These are phyloP conservation scores for Paragyromitra xinjiangensis DNA, from an alignment of 495 filamentous ascomycete genomes.

Conservation along the genomic window DNA sequence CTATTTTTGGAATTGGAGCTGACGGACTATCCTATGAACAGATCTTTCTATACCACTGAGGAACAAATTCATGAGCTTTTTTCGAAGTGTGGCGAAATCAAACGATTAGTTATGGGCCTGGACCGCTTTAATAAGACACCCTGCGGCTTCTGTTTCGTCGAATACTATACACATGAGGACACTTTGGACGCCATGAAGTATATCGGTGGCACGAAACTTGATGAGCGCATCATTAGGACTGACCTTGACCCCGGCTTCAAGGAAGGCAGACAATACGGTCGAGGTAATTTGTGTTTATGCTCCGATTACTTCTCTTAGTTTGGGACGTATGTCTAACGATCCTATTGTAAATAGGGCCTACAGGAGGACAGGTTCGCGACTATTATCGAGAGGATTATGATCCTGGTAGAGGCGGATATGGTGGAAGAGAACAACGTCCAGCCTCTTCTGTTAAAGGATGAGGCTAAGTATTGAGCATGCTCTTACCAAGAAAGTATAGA, in stretches of 20 bases:
- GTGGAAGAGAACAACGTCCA: conserved; percentile 59
- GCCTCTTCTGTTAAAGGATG: conserved; percentile 38
- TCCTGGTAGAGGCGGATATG: conserved; percentile 88
- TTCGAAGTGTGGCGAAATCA: conserved; percentile 96
- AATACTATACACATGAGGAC: conserved; percentile 97
- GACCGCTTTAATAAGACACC: conserved; percentile 97
- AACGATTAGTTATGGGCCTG: conserved; percentile 96
- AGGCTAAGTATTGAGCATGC: background rate
- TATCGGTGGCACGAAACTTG: conserved; percentile 96
- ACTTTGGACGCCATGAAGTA: conserved; percentile 98
- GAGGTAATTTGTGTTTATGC: conserved; percentile 48
- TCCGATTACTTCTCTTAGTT: background rate
- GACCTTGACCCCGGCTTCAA: conserved; percentile 95
- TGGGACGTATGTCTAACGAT: conserved; percentile 5
- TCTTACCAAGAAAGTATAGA: background rate
- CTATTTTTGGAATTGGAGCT: conserved; percentile 4
- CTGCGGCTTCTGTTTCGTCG: conserved; percentile 98
- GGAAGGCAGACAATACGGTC: conserved; percentile 93
- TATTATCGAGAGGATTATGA: conserved; percentile 98
- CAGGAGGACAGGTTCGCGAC: conserved; percentile 94
- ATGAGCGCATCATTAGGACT: conserved; percentile 95
- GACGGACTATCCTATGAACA: conserved; percentile 58
- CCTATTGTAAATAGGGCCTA: conserved; percentile 68
- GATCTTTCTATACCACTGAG: conserved; percentile 99
- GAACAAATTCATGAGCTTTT: conserved; percentile 99